Percentiles rank a stretch among this genome's conserved stretches.
phyloP scores from a whole-genome alignment of 768 basidiomycete species.

The Suillus discolor region DNA sequence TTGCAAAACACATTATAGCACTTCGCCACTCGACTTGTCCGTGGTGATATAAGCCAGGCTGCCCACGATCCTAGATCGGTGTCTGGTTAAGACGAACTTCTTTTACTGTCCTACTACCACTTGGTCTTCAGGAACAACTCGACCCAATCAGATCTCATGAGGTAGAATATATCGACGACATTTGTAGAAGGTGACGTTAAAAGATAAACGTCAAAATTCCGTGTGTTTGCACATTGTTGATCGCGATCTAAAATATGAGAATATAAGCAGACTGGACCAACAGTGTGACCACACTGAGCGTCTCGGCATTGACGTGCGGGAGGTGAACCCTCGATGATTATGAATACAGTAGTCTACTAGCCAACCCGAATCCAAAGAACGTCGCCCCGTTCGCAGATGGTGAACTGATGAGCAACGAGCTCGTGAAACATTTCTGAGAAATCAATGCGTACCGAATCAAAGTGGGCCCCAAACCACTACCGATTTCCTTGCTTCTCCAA shows the following conservation, averaged over 20 bases:
- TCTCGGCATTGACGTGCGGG: neutral
- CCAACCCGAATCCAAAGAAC: constrained; percentile 94
- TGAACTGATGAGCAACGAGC: constrained; percentile 54
- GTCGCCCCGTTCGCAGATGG: constrained; percentile 99
- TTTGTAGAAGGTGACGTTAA: too few relatives aligned
- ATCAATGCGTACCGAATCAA: constrained; percentile 70
- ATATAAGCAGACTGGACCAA: neutral
- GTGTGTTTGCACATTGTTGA: neutral
- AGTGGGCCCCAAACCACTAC: constrained; percentile 88
- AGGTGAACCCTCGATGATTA: constrained; percentile 9
- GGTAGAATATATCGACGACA: too few relatives aligned
- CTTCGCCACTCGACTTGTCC: too few relatives aligned
- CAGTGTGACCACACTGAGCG: too few relatives aligned
- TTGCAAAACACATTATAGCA: too few relatives aligned
- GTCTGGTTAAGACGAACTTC: too few relatives aligned
- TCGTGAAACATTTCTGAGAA: constrained; percentile 8
- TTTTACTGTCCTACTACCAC: too few relatives aligned
- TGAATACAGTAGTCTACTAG: constrained; percentile 67
- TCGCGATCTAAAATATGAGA: neutral
- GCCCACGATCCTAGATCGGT: too few relatives aligned
- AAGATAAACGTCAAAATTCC: too few relatives aligned
- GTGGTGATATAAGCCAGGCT: too few relatives aligned
- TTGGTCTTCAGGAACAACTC: too few relatives aligned
- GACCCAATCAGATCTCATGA: too few relatives aligned
- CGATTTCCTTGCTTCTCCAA: constrained; percentile 80